These are phyloP conservation scores for Colletotrichum costaricense DNA, from an alignment of 2,329 filamentous ascomycete genomes.

Conservation along the genomic window DNA sequence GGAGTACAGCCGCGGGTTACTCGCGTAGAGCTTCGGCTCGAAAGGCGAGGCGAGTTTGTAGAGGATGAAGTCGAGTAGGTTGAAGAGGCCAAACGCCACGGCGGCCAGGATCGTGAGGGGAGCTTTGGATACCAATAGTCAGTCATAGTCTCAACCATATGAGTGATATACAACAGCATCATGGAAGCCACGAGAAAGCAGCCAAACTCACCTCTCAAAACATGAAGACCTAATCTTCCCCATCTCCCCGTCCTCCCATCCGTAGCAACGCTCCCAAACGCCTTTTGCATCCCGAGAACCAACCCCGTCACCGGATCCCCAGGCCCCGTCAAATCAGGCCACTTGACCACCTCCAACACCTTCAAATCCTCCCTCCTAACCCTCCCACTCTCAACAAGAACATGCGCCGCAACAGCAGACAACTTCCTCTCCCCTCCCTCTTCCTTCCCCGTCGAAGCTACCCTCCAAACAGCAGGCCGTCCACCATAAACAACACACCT, in stretches of 20 bases:
- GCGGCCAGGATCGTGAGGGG: conserved; percentile 24
- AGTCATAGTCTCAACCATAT: neutral
- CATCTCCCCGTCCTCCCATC: neutral
- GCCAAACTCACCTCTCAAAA: conserved; percentile 22
- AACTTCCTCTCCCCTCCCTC: neutral
- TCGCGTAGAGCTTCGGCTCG: conserved; percentile 28
- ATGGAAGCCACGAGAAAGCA: neutral
- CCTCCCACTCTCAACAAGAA: conserved; percentile 14
- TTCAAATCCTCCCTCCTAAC: conserved; percentile 14
- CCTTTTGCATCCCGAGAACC: neutral
- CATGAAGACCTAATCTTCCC: conserved; percentile 3
- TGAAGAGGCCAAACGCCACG: conserved; percentile 27
- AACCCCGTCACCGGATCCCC: conserved; percentile 29
- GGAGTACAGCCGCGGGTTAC: conserved; percentile 25
- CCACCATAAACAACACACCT: conserved; percentile 10
- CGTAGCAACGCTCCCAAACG: neutral
- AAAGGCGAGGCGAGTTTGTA: conserved; percentile 25
- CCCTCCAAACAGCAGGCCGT: conserved; percentile 25
- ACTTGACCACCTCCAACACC: conserved; percentile 22
- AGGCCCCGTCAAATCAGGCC: conserved; percentile 29
- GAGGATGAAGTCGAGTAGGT: conserved; percentile 29
- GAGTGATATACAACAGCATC: neutral
- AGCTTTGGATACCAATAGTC: neutral
- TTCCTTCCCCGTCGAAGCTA: neutral
- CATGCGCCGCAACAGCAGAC: conserved; percentile 26